Conservation (phyloP, 345 rosid genomes). For the Linum lewisii region DNA sequence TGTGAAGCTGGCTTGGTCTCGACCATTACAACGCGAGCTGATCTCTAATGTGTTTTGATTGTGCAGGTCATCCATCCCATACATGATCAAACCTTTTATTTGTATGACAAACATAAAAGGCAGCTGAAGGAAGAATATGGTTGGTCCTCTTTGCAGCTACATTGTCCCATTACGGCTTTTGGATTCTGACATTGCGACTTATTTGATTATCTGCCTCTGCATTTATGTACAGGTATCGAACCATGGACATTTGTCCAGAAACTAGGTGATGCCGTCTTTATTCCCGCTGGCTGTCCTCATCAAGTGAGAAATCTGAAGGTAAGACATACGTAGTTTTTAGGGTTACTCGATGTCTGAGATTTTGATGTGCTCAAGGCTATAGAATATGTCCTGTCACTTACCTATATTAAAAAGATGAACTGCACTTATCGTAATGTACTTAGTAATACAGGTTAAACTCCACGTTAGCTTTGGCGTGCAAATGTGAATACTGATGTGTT, state of each 20-base stretch:
- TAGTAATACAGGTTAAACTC: neutral
- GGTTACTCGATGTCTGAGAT: neutral
- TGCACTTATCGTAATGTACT: no score
- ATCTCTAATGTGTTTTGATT: neutral
- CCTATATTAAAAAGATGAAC: no score
- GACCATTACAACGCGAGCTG: neutral
- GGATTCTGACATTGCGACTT: no score
- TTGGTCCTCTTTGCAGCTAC: slow-evolving; percentile 1
- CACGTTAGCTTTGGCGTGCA: no score
- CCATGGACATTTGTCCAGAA: slow-evolving; percentile 3
- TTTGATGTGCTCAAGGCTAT: no score
- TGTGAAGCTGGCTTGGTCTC: no score
- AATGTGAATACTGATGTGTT: no score
- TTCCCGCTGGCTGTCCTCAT: slow-evolving; percentile 5
- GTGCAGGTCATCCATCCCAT: slow-evolving; percentile 48
- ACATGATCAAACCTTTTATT: slow-evolving; percentile 45
- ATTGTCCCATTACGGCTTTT: neutral
- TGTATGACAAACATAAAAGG: slow-evolving; percentile 39
- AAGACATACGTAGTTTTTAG: neutral
- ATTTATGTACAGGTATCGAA: neutral
- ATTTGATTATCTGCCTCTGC: neutral
- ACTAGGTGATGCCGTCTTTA: neutral
- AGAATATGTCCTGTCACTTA: no score
- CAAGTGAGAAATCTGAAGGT: slow-evolving; percentile 1
- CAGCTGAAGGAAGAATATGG: slow-evolving; percentile 54